Evolutionary conservation across 2,329 filamentous ascomycete genomes (phyloP).

Genomic region (Beauveria scarabaeidicola): DNA sequence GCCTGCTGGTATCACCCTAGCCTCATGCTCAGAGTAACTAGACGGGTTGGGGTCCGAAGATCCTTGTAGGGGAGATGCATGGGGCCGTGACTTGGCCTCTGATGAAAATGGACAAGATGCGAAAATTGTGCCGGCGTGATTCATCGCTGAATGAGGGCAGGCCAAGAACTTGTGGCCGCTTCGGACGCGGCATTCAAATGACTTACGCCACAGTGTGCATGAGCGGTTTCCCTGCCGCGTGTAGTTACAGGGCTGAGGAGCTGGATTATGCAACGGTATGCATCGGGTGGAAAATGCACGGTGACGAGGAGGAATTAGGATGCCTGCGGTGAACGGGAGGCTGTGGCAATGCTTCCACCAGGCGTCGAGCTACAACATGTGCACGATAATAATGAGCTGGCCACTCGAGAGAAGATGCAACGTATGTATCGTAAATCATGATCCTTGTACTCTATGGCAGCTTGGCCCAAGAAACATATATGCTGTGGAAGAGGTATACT

Average conservation of each 20-base stretch:
- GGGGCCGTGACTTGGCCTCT: neutral
- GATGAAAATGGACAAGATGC: neutral
- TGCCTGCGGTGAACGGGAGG: neutral
- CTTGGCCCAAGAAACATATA: neutral
- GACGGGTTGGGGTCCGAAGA: neutral
- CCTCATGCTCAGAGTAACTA: neutral
- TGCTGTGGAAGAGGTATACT: no score
- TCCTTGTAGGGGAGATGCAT: neutral
- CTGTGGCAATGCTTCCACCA: neutral
- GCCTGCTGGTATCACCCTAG: neutral
- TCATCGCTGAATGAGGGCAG: neutral
- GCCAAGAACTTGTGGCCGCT: neutral
- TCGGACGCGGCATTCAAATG: neutral
- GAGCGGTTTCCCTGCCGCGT: neutral
- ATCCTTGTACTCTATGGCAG: neutral
- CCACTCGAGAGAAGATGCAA: neutral
- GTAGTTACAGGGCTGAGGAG: neutral
- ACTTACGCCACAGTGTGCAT: neutral
- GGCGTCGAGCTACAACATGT: neutral
- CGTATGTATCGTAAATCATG: neutral
- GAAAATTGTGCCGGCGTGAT: neutral
- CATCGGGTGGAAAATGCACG: neutral
- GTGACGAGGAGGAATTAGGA: neutral
- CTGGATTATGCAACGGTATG: neutral
- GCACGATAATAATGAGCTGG: neutral